Evolutionary conservation across 768 basidiomycete species (phyloP).

Genomic region (Mycena galericulata): DNA sequence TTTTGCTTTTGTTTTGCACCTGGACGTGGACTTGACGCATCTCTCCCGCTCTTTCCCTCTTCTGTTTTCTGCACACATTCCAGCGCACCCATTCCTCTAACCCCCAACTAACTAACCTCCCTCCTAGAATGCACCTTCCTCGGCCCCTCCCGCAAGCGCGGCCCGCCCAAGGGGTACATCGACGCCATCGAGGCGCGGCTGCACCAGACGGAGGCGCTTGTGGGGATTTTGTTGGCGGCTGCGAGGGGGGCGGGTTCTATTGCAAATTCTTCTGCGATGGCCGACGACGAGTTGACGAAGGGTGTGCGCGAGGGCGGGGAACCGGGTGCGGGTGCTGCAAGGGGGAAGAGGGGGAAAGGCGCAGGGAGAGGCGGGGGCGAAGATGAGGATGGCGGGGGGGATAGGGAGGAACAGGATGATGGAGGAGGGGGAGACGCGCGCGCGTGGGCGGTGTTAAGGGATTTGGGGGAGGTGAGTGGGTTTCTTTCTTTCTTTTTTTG

Average conservation of each 20-base stretch:
- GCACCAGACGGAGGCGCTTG: constrained; percentile 90
- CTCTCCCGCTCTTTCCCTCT: no score
- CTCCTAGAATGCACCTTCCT: constrained; percentile 80
- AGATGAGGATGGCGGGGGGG: background rate
- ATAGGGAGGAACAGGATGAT: background rate
- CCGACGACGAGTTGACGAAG: no score
- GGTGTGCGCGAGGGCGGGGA: no score
- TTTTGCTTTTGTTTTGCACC: no score
- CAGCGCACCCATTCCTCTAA: background rate
- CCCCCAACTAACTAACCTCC: background rate
- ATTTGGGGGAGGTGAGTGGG: constrained; percentile 21
- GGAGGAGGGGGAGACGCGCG: constrained; percentile 11
- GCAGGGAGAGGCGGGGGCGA: background rate
- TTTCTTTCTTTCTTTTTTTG: no score
- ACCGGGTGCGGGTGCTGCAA: no score
- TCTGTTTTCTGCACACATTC: constrained; percentile 16
- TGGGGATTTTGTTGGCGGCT: constrained; percentile 82
- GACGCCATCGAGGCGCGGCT: constrained; percentile 93
- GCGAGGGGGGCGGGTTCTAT: constrained; percentile 60
- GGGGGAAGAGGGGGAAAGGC: no score
- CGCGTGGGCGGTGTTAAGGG: constrained; percentile 16
- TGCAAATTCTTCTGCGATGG: no score
- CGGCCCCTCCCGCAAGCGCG: constrained; percentile 84
- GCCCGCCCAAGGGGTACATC: constrained; percentile 94
- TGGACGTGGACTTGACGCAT: no score